These are phyloP conservation scores for Fusarium virguliforme DNA, from an alignment of 2,329 filamentous ascomycete genomes.

Conservation along the genomic window DNA sequence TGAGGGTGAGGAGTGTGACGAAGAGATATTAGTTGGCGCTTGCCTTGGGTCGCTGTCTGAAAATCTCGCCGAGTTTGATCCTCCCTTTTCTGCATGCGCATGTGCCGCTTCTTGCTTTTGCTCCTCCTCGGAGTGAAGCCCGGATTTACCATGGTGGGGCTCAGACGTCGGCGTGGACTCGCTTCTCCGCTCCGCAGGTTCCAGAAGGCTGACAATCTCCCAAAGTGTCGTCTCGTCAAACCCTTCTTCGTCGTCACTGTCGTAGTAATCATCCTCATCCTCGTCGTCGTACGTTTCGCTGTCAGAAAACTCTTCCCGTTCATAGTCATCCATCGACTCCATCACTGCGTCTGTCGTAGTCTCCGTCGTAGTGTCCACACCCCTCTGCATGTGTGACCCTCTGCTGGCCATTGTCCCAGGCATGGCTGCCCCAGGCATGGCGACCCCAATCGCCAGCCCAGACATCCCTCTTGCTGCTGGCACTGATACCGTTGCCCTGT, in stretches of 20 bases:
- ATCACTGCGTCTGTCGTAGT: not conserved
- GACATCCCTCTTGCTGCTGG: constrained; percentile 50
- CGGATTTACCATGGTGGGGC: constrained; percentile 36
- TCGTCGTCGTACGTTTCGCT: constrained; percentile 47
- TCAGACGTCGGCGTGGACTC: constrained; percentile 46
- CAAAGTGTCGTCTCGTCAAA: constrained; percentile 76
- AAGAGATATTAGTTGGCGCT: constrained; percentile 38
- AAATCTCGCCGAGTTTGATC: constrained; percentile 20
- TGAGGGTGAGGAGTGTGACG: constrained; percentile 31
- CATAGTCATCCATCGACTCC: constrained; percentile 72
- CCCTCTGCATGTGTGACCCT: constrained; percentile 26
- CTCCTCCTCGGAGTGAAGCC: constrained; percentile 39
- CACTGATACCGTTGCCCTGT: constrained; percentile 65
- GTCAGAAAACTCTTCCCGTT: constrained; percentile 63
- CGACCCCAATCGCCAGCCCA: constrained; percentile 50
- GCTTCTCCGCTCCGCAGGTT: constrained; percentile 66
- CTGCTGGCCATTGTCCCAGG: constrained; percentile 64
- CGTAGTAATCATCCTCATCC: constrained; percentile 36
- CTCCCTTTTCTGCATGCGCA: not conserved
- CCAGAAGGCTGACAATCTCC: constrained; percentile 75
- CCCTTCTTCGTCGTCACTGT: constrained; percentile 63
- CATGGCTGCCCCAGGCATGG: constrained; percentile 69
- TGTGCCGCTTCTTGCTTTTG: constrained; percentile 17
- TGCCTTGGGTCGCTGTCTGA: constrained; percentile 19
- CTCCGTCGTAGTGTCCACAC: constrained; percentile 59